Evolutionary conservation across 768 basidiomycete species (phyloP), one percentile per base, ranked within the genome.

Genomic region (Xerocomellus chrysenteron): DNA sequence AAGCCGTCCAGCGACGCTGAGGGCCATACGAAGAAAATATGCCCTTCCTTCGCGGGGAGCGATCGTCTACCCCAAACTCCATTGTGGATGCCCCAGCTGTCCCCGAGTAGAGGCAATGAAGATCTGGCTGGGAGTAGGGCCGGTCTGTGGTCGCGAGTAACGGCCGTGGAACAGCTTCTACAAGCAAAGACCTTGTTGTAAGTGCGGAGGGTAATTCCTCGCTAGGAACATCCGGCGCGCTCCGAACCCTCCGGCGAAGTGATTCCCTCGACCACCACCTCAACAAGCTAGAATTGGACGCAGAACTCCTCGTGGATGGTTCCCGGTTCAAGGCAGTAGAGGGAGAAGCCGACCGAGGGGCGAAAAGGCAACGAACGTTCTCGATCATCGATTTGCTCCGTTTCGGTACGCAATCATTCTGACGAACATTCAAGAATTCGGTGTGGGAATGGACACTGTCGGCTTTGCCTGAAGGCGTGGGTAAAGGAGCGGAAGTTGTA

Each of bases 361-460:
- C 71, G 62, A 89, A 87, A 50, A 89, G 74, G 19, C 76, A 82
- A 61, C 78, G 81, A 54, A 88, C 82, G 61, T 83, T 86, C 59
- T 80, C 82, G 46, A 84, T 80, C 70, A 89, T 77, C 14, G 83
- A 85, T 28, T 79, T 74, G 48, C 77, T 72, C 41, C 79, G 74
- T 58, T 78, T 78, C 12, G 78, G 79, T 26, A 59, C 62, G 47
- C 53, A 70, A 45, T 60, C 61, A n/a, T 61, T 63, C 42, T 49
- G 66, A 47, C 47, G 61, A 28, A 55, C 58, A 41, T 54, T 55
- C 69, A 59, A 65, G 47, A 63, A 68, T 55, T 71, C 76, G 51
- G 64, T 65, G 54, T 44, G 74, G 37, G 51, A 65, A 36, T 58
- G 60, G 48, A 53, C 62, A 59, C 48, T 32, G 13, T 61, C 56